These are phyloP conservation scores for Candida chauliodis DNA, from an alignment of 805 yeast species.

Conservation along the genomic window DNA sequence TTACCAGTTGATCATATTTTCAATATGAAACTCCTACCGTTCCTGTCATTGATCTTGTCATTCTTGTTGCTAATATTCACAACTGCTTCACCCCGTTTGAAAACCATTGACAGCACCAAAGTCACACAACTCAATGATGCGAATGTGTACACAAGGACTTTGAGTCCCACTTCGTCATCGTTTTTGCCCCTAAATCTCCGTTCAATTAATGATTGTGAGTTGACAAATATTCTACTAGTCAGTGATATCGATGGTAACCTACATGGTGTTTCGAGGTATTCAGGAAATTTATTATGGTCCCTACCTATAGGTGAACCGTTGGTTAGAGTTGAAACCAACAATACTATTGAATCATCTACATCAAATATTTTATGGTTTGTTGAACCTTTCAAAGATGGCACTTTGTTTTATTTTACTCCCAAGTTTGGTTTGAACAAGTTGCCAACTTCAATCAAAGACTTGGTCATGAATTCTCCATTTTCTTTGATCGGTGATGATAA, in stretches of 20 bases:
- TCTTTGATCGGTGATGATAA: slow-evolving; percentile 72
- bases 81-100: slow-evolving; percentile 19
- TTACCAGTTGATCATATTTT: too few relatives aligned
- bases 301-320: slow-evolving; percentile 62
- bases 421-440: slow-evolving; percentile 73
- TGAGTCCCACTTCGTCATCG: slow-evolving; percentile 11
- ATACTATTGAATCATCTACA: slow-evolving; percentile 3
- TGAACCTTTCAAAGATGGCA: slow-evolving; percentile 86
- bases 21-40: slow-evolving; percentile 1
- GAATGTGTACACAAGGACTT: background rate
- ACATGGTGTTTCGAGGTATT: slow-evolving; percentile 72
- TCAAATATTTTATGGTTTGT: slow-evolving; percentile 69
- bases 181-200: slow-evolving; percentile 35
- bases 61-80: slow-evolving; percentile 6
- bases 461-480: slow-evolving; percentile 83
- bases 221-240: slow-evolving; percentile 60
- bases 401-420: slow-evolving; percentile 74
- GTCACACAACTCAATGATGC: background rate
- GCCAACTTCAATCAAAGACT: slow-evolving; percentile 74
- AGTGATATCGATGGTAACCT: slow-evolving; percentile 85
- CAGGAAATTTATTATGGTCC: slow-evolving; percentile 78
- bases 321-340: slow-evolving; percentile 41
- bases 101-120: slow-evolving; percentile 12
- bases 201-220: slow-evolving; percentile 43
- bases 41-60: background rate